phyloP scores from a whole-genome alignment of 2,329 filamentous ascomycete species.

The Dothiorella sarmentorum region DNA sequence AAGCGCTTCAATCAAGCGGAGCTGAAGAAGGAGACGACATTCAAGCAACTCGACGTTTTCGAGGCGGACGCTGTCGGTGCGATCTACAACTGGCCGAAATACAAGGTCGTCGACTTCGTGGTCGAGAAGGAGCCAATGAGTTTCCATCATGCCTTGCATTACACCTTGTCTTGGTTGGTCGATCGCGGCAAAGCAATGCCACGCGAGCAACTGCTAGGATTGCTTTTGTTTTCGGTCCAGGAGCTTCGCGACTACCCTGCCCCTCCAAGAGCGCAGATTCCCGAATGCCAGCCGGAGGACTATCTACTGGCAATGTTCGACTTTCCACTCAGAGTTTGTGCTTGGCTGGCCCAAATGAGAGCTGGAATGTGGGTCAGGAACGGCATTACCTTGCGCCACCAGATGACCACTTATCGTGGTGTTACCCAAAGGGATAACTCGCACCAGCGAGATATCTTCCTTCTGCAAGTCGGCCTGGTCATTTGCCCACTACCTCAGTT shows the following conservation, averaged over 20 bases:
- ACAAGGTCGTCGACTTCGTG: conserved; percentile 67
- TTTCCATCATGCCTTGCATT: conserved; percentile 96
- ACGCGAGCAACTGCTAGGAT: conserved; percentile 60
- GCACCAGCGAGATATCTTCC: conserved; percentile 90
- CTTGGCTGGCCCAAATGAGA: conserved; percentile 97
- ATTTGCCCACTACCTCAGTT: conserved; percentile 80
- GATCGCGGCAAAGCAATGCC: conserved; percentile 80
- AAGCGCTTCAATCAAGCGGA: conserved; percentile 81
- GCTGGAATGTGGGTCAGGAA: conserved; percentile 98
- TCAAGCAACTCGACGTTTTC: conserved; percentile 73
- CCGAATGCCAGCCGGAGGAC: conserved; percentile 65
- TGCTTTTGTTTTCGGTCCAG: conserved; percentile 69
- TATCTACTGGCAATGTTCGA: conserved; percentile 86
- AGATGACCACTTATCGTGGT: conserved; percentile 89
- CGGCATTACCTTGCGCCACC: conserved; percentile 90
- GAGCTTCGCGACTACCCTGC: conserved; percentile 63
- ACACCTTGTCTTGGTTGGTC: conserved; percentile 91
- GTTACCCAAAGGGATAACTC: conserved; percentile 87
- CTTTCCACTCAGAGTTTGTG: conserved; percentile 86
- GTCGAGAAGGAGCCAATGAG: conserved; percentile 90
- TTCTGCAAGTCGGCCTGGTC: conserved; percentile 86
- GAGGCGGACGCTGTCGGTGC: conserved; percentile 63
- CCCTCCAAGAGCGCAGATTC: conserved; percentile 58
- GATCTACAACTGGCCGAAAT: conserved; percentile 48
- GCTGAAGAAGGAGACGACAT: conserved; percentile 79